These are phyloP conservation scores for Pythium coloratum DNA, from an alignment of 352 stramenopile species.

Conservation along the genomic window DNA sequence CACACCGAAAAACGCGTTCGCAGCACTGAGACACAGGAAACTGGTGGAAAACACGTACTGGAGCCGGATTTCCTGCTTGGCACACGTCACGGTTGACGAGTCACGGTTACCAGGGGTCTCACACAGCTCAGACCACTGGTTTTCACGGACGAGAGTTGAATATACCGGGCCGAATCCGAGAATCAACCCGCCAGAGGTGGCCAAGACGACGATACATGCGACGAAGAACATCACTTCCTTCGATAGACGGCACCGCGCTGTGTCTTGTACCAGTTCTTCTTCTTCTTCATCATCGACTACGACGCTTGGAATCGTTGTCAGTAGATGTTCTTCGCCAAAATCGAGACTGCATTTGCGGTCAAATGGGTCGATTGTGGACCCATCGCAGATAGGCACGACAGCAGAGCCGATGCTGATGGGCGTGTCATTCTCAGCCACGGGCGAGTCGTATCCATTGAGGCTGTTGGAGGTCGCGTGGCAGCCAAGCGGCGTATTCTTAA, in stretches of 20 bases:
- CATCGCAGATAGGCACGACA: conserved; percentile 15
- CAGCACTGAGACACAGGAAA: conserved; percentile 77
- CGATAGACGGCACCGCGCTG: conserved; percentile 33
- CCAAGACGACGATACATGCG: conserved; percentile 55
- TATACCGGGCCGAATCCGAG: conserved; percentile 80
- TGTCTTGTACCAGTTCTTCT: conserved; percentile 9
- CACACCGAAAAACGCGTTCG: conserved; percentile 79
- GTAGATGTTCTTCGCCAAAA: conserved; percentile 10
- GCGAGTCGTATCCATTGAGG: conserved; percentile 17
- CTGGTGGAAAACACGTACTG: conserved; percentile 78
- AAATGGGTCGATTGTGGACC: conserved; percentile 4
- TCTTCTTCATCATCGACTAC: conserved; percentile 10
- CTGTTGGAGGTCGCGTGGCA: background rate
- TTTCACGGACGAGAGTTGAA: conserved; percentile 58
- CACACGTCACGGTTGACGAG: conserved; percentile 29
- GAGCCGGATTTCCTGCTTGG: conserved; percentile 58
- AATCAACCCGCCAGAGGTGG: conserved; percentile 70
- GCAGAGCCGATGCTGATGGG: conserved; percentile 8
- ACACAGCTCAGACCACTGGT: conserved; percentile 73
- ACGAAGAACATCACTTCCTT: conserved; percentile 70
- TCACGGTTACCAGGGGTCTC: background rate
- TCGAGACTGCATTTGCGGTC: conserved; percentile 4
- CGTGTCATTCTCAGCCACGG: conserved; percentile 1
- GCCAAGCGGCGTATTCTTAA: background rate
- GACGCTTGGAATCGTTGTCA: background rate